Conservation (phyloP, 352 stramenopile genomes). For the Phytophthora aleatoria region DNA sequence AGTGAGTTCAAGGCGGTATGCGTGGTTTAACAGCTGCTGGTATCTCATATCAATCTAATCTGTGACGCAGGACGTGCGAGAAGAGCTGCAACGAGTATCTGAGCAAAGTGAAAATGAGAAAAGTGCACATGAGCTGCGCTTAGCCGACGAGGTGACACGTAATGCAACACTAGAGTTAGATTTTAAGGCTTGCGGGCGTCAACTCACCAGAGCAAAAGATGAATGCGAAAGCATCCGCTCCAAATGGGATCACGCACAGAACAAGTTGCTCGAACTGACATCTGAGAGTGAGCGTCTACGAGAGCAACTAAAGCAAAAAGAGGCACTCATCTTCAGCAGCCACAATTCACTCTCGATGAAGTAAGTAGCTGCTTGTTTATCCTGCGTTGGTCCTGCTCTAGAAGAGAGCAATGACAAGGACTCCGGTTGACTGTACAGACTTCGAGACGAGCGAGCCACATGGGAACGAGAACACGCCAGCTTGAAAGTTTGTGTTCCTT, state of each 20-base stretch:
- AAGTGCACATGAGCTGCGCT: slow-evolving; percentile 42
- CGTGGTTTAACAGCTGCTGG: neutral
- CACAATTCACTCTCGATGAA: slow-evolving; percentile 62
- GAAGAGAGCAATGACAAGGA: neutral
- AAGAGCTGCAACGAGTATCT: slow-evolving; percentile 47
- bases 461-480: slow-evolving; percentile 54
- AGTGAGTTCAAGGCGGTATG: slow-evolving; percentile 25
- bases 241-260: slow-evolving; percentile 63
- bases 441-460: slow-evolving; percentile 58
- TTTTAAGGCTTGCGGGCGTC: slow-evolving; percentile 49
- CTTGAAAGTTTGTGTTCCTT: slow-evolving; percentile 42
- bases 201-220: slow-evolving; percentile 51
- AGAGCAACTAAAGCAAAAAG: slow-evolving; percentile 80
- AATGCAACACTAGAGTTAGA: slow-evolving; percentile 62
- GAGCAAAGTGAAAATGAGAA: slow-evolving; percentile 46
- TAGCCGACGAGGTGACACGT: slow-evolving; percentile 55
- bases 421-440: slow-evolving; percentile 23
- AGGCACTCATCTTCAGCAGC: slow-evolving; percentile 59
- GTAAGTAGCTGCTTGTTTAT: slow-evolving; percentile 29
- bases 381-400: neutral
- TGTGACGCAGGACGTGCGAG: slow-evolving; percentile 51
- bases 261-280: slow-evolving; percentile 53
- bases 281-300: slow-evolving; percentile 66
- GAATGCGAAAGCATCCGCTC: slow-evolving; percentile 52
- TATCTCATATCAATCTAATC: neutral